Conservation (phyloP, 2,329 filamentous ascomycete species). For the Atkinsonella hypoxylon region DNA sequence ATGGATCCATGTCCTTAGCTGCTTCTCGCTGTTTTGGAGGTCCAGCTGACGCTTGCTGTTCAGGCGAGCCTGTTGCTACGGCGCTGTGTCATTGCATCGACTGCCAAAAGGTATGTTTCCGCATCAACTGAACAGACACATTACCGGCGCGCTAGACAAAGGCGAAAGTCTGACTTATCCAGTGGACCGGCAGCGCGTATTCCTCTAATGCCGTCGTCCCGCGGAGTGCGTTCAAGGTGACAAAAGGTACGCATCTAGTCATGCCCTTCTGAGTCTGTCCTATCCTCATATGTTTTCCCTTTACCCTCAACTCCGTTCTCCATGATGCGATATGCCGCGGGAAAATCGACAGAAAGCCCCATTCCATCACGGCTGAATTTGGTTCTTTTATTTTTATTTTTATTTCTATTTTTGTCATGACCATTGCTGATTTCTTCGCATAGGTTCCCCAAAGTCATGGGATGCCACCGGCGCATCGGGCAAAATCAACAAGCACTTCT, state of each 20-base stretch:
- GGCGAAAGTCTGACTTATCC: neutral
- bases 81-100: slow-evolving; percentile 42
- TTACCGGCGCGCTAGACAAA: no score
- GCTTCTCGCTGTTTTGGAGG: neutral
- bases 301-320: no score
- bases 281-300: no score
- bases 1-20: no score
- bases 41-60: neutral
- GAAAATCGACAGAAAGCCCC: no score
- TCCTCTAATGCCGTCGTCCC: slow-evolving; percentile 42
- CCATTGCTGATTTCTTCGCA: no score
- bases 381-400: no score
- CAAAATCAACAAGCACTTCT: slow-evolving; percentile 44
- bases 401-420: no score
- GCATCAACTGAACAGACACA: no score
- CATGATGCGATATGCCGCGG: no score
- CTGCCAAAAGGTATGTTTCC: slow-evolving; percentile 36
- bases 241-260: slow-evolving; percentile 26
- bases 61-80: slow-evolving; percentile 28
- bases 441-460: slow-evolving; percentile 34
- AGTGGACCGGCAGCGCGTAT: slow-evolving; percentile 41
- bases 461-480: slow-evolving; percentile 35
- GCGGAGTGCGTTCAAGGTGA: slow-evolving; percentile 32
- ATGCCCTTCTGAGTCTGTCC: no score
- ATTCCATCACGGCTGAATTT: no score